Evolutionary conservation across 225 moss, liverwort and hornwort genomes (phyloP).

Genomic region (Pseudisothecium myosuroides): DNA sequence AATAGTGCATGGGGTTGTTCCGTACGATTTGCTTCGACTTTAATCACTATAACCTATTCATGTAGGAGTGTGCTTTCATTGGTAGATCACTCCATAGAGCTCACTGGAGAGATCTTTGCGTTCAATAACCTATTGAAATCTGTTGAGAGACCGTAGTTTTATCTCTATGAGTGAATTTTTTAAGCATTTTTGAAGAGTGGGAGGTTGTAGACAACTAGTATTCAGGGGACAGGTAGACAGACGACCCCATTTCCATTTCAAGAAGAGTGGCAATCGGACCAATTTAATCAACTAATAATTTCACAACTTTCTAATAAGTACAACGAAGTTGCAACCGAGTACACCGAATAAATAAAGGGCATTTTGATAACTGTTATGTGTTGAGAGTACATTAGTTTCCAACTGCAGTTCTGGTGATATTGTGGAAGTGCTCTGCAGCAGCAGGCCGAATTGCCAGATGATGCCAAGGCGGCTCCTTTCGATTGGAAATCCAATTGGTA

Average conservation of each 20-base stretch:
- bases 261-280: not conserved
- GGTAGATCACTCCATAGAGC: too few relatives aligned
- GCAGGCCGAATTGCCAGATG: conserved; percentile 7
- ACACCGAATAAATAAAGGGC: not conserved
- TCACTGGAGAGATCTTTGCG: not conserved
- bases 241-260: not conserved
- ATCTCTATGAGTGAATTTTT: not conserved
- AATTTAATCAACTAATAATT: not conserved
- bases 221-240: not conserved
- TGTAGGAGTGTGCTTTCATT: not conserved
- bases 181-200: not conserved
- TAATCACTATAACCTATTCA: not conserved
- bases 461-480: conserved; percentile 1
- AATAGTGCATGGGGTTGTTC: not conserved
- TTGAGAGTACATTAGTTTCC: not conserved
- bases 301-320: not conserved
- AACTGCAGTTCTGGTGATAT: not conserved
- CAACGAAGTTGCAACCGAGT: not conserved
- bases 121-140: too few relatives aligned
- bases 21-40: not conserved
- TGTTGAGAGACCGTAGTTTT: not conserved
- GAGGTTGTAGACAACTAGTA: not conserved
- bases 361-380: not conserved
- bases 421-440: not conserved
- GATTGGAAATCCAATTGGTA: conserved; percentile 77